Base-by-base conservation (phyloP, 305 asterid species). In the Solanum hybrid region DNA sequence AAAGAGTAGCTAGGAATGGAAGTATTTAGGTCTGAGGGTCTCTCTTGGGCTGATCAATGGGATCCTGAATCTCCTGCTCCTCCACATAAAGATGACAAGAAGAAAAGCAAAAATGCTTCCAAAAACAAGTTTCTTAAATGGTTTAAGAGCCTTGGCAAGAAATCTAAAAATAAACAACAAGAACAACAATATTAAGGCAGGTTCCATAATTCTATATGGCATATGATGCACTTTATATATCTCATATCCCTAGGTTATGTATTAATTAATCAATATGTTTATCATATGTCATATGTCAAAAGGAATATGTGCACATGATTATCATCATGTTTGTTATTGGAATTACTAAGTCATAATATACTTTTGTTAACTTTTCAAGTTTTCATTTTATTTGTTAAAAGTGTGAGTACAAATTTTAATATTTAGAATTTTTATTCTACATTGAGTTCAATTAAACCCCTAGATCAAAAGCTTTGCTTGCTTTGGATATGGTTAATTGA, bases 21-120 rank as follows among this genome's bases (percentile, higher is more conserved):
- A 90, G 42, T 94, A 40, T 94, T 93, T 90, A 89, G 91, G 66
- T 89, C 98, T 7, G 94, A 93, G 12, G 98, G 98, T 90, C 91
- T 92, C 27, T 95, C 98, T 10, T 96, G 99, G 99, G 98, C 99
- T 10, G 99, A 96, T 86, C 98, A 96, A 60, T 96, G 99, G 99
- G 98, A 94, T 85, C 98, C 98, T 10, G 94, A 95, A 29, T 97
- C 98, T 36, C 79, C 93, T 17, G 93, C 95, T 24, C 88, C 95
- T 4, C 92, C 93, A 69, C 72, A 40, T 22, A 91, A 91, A 16
- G 75, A 90, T 9, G 91, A 92, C 4, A 90, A 90, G 87, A 94
- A 93, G 93, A 91, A 89, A 5, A 90, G 92, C 75, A 90, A 91
- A 7, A 90, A 91, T 51, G 79, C 92, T 10, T 91, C 79, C 14